Conservation (phyloP, 768 basidiomycete genomes). For the Xerocomus potaroensis region DNA sequence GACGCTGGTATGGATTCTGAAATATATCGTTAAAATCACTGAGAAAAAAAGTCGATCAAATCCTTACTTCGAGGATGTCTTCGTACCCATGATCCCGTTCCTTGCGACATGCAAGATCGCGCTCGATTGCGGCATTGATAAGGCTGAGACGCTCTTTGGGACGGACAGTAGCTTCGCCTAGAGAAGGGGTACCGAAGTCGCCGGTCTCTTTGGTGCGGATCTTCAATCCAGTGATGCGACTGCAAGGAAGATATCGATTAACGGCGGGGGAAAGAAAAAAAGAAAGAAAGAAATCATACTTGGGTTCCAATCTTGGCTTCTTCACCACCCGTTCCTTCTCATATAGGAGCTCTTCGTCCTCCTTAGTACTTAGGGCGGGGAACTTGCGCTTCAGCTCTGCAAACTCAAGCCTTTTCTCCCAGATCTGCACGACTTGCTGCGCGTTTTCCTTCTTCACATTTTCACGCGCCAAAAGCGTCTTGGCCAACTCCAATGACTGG, state of each 20-base stretch:
- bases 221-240: slow-evolving; percentile 50
- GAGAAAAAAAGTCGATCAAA: neutral
- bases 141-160: slow-evolving; percentile 62
- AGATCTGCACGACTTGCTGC: slow-evolving; percentile 58
- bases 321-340: slow-evolving; percentile 69
- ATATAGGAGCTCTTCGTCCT: slow-evolving; percentile 66
- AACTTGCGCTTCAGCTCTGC: slow-evolving; percentile 78
- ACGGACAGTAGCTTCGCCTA: slow-evolving; percentile 48
- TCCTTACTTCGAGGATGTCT: slow-evolving; percentile 74
- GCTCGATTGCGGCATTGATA: slow-evolving; percentile 52
- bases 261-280: neutral
- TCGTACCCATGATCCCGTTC: slow-evolving; percentile 83
- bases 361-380: slow-evolving; percentile 54
- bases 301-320: slow-evolving; percentile 43
- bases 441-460: slow-evolving; percentile 64
- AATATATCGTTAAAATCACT: slow-evolving; percentile 1
- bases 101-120: slow-evolving; percentile 61
- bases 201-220: slow-evolving; percentile 46
- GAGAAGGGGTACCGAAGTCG: slow-evolving; percentile 35
- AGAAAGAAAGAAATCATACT: slow-evolving; percentile 1
- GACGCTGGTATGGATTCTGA: slow-evolving; percentile 70
- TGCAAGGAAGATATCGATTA: slow-evolving; percentile 14
- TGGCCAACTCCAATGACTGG: slow-evolving; percentile 2
- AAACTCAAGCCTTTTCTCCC: slow-evolving; percentile 73
- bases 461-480: slow-evolving; percentile 55